Percentiles rank a stretch among this genome's conserved stretches.
Evolutionary conservation across 202 grass and related monocot genomes (phyloP).

Genomic region (Dendrocalamus latiflorus): DNA sequence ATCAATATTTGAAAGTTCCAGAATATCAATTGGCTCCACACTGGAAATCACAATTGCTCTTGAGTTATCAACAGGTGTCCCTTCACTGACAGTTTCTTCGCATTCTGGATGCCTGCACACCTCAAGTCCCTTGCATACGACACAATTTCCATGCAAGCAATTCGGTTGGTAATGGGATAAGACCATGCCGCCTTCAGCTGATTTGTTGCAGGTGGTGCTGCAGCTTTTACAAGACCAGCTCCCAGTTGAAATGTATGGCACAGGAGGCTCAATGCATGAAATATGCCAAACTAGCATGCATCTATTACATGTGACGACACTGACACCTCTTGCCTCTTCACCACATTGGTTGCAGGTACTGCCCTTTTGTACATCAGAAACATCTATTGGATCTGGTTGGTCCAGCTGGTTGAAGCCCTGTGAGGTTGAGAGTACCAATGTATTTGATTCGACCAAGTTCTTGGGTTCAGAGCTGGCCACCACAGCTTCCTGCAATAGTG

Average conservation of each 20-base stretch:
- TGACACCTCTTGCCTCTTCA: conserved; percentile 32
- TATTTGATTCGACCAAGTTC: conserved; percentile 41
- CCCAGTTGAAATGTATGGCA: conserved; percentile 34
- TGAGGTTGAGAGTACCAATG: conserved; percentile 23
- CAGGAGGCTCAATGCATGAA: conserved; percentile 50
- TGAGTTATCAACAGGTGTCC: conserved; percentile 30
- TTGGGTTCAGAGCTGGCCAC: conserved; percentile 21
- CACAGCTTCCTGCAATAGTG: conserved; percentile 39
- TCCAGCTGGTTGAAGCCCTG: conserved; percentile 29
- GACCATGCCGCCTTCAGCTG: conserved; percentile 16
- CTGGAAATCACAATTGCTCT: conserved; percentile 27
- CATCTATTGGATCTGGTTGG: conserved; percentile 35
- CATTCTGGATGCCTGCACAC: conserved; percentile 15
- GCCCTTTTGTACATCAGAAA: conserved; percentile 21
- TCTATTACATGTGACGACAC: conserved; percentile 51
- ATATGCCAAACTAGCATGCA: conserved; percentile 57
- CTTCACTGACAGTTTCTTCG: conserved; percentile 1
- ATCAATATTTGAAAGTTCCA: conserved; percentile 30
- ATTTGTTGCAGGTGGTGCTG: neutral
- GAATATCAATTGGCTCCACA: conserved; percentile 22
- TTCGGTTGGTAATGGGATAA: neutral
- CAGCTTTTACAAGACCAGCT: conserved; percentile 66
- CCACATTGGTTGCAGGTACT: conserved; percentile 41
- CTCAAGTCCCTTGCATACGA: conserved; percentile 45
- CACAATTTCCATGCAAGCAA: conserved; percentile 45